A percentile compares a stretch with the other conserved stretches of the same genome.
These are phyloP conservation scores for Ascochyta rabiei DNA, from an alignment of 2,329 filamentous ascomycete genomes.

Conservation along the genomic window DNA sequence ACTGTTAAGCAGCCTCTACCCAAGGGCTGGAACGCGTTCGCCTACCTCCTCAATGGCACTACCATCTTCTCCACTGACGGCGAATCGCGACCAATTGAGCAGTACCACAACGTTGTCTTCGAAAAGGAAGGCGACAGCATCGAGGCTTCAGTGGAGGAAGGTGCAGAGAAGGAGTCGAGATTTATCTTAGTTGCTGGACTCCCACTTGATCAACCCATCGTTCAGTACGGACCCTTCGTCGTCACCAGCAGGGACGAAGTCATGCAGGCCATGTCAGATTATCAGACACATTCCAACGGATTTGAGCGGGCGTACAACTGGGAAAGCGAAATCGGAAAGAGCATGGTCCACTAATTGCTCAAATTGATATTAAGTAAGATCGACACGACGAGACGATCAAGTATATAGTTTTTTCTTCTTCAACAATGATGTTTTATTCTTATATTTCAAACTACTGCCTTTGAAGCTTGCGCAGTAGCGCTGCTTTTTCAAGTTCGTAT, in stretches of 20 bases:
- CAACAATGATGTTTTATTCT: neutral
- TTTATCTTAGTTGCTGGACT: conserved; percentile 78
- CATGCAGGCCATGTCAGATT: conserved; percentile 48
- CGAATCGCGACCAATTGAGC: conserved; percentile 57
- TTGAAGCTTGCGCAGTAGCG: too few species aligned
- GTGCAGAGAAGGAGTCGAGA: conserved; percentile 63
- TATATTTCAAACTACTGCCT: neutral
- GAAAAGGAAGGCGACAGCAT: conserved; percentile 78
- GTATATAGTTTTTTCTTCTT: neutral
- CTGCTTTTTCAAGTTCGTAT: too few species aligned
- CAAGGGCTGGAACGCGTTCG: conserved; percentile 85
- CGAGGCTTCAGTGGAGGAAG: conserved; percentile 69
- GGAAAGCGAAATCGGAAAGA: conserved; percentile 70
- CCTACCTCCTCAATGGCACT: conserved; percentile 80
- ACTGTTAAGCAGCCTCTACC: conserved; percentile 77
- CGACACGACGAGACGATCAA: neutral
- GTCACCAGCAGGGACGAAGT: conserved; percentile 46
- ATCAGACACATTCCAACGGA: conserved; percentile 45
- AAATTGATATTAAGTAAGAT: neutral
- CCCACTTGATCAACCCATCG: conserved; percentile 53
- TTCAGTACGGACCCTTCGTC: conserved; percentile 50
- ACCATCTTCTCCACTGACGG: conserved; percentile 59
- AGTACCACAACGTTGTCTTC: conserved; percentile 91
- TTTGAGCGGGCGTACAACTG: conserved; percentile 73
- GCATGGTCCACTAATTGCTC: conserved; percentile 33